Conservation (phyloP, 352 stramenopile genomes). For the Globisporangium ultimum region DNA sequence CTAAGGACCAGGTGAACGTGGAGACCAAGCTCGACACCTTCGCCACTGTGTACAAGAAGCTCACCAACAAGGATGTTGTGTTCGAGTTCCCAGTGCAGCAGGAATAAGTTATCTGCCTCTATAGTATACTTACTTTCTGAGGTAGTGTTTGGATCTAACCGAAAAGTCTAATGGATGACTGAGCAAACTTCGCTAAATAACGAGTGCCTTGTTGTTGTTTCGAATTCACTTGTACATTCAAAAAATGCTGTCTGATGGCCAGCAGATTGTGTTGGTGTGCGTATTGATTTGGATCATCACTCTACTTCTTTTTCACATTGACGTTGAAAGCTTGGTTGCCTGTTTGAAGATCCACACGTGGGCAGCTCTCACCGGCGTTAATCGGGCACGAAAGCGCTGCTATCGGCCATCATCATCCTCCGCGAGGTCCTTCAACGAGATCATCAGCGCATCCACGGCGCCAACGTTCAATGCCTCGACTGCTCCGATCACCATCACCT, state of each 20-base stretch:
- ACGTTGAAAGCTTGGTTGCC: background rate
- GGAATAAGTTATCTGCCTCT: constrained; percentile 59
- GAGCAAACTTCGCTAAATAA: constrained; percentile 12
- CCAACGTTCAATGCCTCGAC: constrained; percentile 33
- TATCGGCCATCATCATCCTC: constrained; percentile 80
- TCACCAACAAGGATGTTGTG: constrained; percentile 99
- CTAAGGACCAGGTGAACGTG: constrained; percentile 98
- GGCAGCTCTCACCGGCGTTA: too few relatives aligned
- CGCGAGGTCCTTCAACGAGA: constrained; percentile 33
- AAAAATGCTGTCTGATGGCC: too few relatives aligned
- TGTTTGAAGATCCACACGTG: too few relatives aligned
- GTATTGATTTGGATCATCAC: background rate
- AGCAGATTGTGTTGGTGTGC: too few relatives aligned
- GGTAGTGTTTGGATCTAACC: background rate
- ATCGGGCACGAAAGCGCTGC: constrained; percentile 11
- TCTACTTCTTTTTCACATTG: background rate
- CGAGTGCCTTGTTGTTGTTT: constrained; percentile 4
- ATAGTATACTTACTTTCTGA: background rate
- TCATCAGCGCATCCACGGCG: constrained; percentile 37
- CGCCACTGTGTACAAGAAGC: constrained; percentile 98
- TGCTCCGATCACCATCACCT: constrained; percentile 27
- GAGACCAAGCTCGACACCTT: constrained; percentile 99
- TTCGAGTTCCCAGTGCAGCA: constrained; percentile 95
- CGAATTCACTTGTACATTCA: background rate
- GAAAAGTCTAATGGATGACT: constrained; percentile 2